phyloP scores from a whole-genome alignment of 1,139 yeast species.

The Debaryomyces subglobosus region DNA sequence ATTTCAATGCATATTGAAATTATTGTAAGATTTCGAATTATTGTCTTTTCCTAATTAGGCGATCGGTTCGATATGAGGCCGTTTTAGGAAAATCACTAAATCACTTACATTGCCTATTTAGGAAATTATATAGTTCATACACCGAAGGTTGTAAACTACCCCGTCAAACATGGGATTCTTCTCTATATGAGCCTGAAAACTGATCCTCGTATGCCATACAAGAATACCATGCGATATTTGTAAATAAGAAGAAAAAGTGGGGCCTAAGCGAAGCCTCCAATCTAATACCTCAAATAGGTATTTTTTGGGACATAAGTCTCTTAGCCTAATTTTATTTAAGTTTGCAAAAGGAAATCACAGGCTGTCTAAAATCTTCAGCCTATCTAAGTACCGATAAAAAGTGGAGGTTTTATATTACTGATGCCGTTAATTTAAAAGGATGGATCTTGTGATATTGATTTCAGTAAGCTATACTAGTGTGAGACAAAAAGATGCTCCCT shows the following conservation, averaged over 20 bases:
- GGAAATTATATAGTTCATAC: conserved; percentile 14
- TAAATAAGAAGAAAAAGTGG: conserved; percentile 1
- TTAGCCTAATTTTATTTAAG: conserved; percentile 1
- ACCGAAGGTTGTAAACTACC: background rate
- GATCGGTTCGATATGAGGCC: conserved; percentile 4
- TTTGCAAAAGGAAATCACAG: background rate
- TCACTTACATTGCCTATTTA: conserved; percentile 21
- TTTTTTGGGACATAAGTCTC: background rate
- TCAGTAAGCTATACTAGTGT: background rate
- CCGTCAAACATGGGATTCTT: background rate
- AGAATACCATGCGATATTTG: background rate
- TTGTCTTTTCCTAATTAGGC: conserved; percentile 26
- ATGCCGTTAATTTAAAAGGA: background rate
- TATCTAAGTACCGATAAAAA: background rate
- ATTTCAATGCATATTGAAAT: background rate
- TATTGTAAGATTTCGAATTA: conserved; percentile 3
- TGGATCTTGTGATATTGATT: background rate
- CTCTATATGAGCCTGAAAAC: background rate
- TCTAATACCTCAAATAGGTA: conserved; percentile 4
- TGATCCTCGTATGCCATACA: background rate
- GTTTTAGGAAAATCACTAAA: conserved; percentile 6
- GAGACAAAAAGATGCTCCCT: background rate
- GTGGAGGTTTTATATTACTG: background rate
- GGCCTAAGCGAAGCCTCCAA: background rate
- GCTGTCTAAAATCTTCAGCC: background rate